A percentile compares a stretch with the other conserved stretches of the same genome.
Evolutionary conservation across 179 eudicot genomes (phyloP).

Genomic region (Pouteria campechiana): DNA sequence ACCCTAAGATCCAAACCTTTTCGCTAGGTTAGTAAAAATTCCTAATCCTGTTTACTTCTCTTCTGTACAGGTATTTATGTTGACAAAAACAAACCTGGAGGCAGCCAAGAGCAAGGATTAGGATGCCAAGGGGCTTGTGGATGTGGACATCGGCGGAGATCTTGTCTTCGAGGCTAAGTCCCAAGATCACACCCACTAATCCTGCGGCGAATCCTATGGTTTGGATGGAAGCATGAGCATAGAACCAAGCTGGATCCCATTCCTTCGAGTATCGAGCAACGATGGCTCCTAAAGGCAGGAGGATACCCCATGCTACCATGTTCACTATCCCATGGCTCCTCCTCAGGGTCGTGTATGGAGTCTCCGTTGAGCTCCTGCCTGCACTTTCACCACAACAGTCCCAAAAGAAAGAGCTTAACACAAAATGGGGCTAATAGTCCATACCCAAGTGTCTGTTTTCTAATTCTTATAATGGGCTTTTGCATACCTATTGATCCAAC

Average conservation of each 20-base stretch:
- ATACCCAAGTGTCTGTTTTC: not conserved
- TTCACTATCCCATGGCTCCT: conserved; percentile 66
- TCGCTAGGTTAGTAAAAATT: no score
- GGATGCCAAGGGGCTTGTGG: conserved; percentile 61
- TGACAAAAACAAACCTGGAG: conserved; percentile 45
- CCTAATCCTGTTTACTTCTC: no score
- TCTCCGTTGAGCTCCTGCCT: conserved; percentile 36
- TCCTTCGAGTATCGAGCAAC: conserved; percentile 58
- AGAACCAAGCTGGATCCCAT: conserved; percentile 90
- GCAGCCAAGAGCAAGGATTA: conserved; percentile 49
- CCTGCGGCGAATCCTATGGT: conserved; percentile 49
- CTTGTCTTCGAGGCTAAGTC: conserved; percentile 45
- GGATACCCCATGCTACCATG: conserved; percentile 83
- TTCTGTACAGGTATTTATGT: no score
- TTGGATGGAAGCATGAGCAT: conserved; percentile 48
- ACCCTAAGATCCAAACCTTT: no score
- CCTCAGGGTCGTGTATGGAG: conserved; percentile 31
- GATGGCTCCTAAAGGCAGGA: conserved; percentile 58
- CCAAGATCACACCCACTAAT: conserved; percentile 50
- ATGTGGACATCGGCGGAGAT: conserved; percentile 15
- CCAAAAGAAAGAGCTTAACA: not conserved
- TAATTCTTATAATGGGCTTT: no score
- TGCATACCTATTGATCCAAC: no score
- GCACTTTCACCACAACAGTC: conserved; percentile 1
- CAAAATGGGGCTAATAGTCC: not conserved